These are phyloP conservation scores for Sporothrix variecibatus DNA, from an alignment of 2,329 filamentous ascomycete species.

Conservation along the genomic window DNA sequence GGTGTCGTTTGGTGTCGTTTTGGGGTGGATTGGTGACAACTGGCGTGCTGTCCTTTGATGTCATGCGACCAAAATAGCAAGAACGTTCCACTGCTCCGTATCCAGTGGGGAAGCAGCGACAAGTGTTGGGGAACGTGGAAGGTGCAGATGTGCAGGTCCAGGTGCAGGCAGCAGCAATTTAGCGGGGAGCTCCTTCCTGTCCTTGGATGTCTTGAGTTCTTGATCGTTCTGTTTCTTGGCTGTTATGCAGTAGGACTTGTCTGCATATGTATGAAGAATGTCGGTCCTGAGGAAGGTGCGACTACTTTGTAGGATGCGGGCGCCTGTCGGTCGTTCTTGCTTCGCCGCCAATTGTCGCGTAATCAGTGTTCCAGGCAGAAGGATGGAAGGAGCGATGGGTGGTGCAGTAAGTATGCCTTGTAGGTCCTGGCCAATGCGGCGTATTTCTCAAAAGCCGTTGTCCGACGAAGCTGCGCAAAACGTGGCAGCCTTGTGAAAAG, in stretches of 20 bases:
- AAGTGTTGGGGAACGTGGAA: not conserved
- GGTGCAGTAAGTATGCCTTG: not conserved
- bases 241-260: not conserved
- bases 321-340: not conserved
- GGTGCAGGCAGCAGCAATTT: constrained; percentile 13
- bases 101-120: constrained; percentile 7
- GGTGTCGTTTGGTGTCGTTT: constrained; percentile 11
- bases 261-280: not conserved
- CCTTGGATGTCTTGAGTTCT: not conserved
- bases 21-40: constrained; percentile 1
- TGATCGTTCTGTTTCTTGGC: not conserved
- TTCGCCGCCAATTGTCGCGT: not conserved
- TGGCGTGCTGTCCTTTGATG: constrained; percentile 16
- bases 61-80: constrained; percentile 26
- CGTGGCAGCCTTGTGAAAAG: not conserved
- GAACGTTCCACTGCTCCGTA: constrained; percentile 23
- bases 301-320: not conserved
- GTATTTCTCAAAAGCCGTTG: not conserved
- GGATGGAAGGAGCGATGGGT: not conserved
- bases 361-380: constrained; percentile 2
- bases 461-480: not conserved
- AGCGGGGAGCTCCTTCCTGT: not conserved
- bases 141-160: not conserved
- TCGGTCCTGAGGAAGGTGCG: not conserved
- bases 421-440: not conserved